Evolutionary conservation across 306 rosid genomes (phyloP).

Genomic region (Benincasa hispida): DNA sequence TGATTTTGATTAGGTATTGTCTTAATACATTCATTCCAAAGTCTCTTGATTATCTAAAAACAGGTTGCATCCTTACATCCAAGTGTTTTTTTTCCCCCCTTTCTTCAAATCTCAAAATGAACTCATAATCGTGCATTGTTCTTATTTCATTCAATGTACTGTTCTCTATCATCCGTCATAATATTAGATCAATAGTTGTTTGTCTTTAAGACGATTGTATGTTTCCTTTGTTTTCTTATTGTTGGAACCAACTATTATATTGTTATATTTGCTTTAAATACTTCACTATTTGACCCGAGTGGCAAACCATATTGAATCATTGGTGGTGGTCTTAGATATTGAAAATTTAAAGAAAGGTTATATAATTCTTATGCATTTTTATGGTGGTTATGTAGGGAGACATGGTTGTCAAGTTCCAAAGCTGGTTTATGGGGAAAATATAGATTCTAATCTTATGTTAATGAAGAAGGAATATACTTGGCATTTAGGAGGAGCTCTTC

Average conservation of each 20-base stretch:
- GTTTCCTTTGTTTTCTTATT: not conserved
- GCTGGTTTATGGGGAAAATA: constrained; percentile 28
- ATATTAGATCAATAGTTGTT: not conserved
- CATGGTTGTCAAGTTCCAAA: constrained; percentile 63
- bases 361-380: not conserved
- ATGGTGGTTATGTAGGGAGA: constrained; percentile 38
- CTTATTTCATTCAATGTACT: not conserved
- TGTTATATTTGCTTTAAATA: not conserved
- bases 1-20: not conserved
- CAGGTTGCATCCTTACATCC: not conserved
- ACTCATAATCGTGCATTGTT: not conserved
- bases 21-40: not conserved
- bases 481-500: constrained; percentile 88
- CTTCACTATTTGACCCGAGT: not conserved
- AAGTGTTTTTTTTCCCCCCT: not conserved
- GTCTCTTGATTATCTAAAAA: not conserved
- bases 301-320: not conserved
- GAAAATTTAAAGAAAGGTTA: not conserved
- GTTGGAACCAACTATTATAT: not conserved
- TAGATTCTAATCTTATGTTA: constrained; percentile 37
- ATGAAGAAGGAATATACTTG: constrained; percentile 75
- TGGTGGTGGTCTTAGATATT: not conserved
- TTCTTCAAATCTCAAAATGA: not conserved
- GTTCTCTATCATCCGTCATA: not conserved
- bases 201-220: not conserved